Base-by-base conservation (phyloP, 1,284 basidiomycete species). In the Trametes pubescens region DNA sequence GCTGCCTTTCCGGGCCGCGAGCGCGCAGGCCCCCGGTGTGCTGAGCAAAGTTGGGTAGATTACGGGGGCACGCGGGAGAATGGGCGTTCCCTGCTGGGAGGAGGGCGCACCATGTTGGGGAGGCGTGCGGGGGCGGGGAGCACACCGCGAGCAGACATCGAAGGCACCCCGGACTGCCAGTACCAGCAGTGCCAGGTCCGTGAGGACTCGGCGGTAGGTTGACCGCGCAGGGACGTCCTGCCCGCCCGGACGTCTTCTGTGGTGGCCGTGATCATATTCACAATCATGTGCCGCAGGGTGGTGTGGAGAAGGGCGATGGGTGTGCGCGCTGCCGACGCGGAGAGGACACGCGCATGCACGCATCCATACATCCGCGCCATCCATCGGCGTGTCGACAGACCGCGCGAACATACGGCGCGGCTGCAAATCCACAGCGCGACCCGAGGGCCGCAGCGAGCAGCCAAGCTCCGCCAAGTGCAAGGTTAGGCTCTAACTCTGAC, bases 281-380 rank as follows among this genome's bases (percentile, higher is more conserved):
- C 22, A 6, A 10, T 8, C 24, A 14, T 14, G 24, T 11, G 47
- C 21, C 2, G 29, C 18, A 34, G 48, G 34, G 11, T n/a, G n/a
- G n/a, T n/a, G n/a, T n/a, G n/a, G n/a, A n/a, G n/a, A 2, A n/a
- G 26, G 48, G 3, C 4, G 48, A 5, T 13, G n/a, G 40, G 8
- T 32, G 26, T 6, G 40, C 53, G 46, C 34, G 34, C 44, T 37
- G 55, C 55, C 44, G 44, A 57, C 29, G 43, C 34, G 26, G n/a
- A 26, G 40, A 35, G 21, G 32, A 37, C 44, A 47, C 35, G 21
- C 29, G 21, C 43, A 24, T 47, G 21, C n/a, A 24, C 55, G 32
- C 60, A 34, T 61, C 60, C 60, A 61, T 56, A 61, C 60, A 56
- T 32, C 29, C 29, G 29, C 29, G 29, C 60, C 60, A 61, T 56